Evolutionary conservation across 345 rosid genomes (phyloP).

Genomic region (Lepidium aucheri): DNA sequence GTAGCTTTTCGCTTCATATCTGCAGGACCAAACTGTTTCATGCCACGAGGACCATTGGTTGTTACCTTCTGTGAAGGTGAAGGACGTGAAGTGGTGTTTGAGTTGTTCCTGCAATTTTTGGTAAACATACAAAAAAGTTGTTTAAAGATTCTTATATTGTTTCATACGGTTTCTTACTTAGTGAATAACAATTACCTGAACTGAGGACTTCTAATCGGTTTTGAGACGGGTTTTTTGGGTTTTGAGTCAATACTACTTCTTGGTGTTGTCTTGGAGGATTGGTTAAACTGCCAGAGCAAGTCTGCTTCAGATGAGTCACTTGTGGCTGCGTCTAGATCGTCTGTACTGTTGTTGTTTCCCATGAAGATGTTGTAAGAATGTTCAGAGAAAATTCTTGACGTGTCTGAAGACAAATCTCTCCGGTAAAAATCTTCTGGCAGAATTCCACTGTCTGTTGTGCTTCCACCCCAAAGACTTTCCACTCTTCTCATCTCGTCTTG

Average conservation of each 20-base stretch:
- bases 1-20: slow-evolving; percentile 62
- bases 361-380: slow-evolving; percentile 58
- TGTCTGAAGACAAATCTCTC: slow-evolving; percentile 56
- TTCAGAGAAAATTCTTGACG: slow-evolving; percentile 55
- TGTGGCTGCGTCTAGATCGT: slow-evolving; percentile 80
- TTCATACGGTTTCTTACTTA: background rate
- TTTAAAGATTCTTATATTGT: background rate
- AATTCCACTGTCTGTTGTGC: slow-evolving; percentile 36
- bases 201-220: slow-evolving; percentile 42
- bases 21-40: slow-evolving; percentile 43
- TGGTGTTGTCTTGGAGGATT: slow-evolving; percentile 42
- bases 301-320: slow-evolving; percentile 91
- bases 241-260: slow-evolving; percentile 40
- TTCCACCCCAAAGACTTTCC: slow-evolving; percentile 42
- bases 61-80: slow-evolving; percentile 55
- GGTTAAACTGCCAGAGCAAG: slow-evolving; percentile 85
- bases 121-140: background rate
- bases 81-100: slow-evolving; percentile 43
- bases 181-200: slow-evolving; percentile 28
- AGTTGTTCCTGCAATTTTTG: slow-evolving; percentile 44
- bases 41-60: slow-evolving; percentile 38
- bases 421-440: slow-evolving; percentile 52
- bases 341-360: slow-evolving; percentile 50
- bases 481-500: slow-evolving; percentile 44
- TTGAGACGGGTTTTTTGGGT: slow-evolving; percentile 44